These are phyloP conservation scores for Erucastrum elatum DNA, from an alignment of 345 rosid genomes.

Conservation along the genomic window DNA sequence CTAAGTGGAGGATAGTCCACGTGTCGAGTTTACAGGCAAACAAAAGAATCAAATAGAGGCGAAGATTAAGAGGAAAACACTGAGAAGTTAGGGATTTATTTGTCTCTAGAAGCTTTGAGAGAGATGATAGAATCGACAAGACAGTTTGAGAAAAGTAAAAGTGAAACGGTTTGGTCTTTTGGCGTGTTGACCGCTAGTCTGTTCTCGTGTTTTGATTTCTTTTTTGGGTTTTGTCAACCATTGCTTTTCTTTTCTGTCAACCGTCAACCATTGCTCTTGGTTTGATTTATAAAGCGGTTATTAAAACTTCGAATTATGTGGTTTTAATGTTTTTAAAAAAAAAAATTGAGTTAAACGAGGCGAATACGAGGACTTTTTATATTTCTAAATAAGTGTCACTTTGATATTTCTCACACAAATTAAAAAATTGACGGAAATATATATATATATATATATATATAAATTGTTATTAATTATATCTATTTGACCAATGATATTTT, in stretches of 20 bases:
- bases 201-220: background rate
- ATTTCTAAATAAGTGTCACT: no score
- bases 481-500: no score
- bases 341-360: no score
- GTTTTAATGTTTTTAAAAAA: background rate
- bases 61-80: background rate
- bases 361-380: no score
- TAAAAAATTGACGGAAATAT: no score
- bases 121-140: slow-evolving; percentile 21
- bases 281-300: background rate
- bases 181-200: background rate
- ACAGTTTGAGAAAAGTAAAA: slow-evolving; percentile 10
- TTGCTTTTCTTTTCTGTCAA: no score
- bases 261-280: no score
- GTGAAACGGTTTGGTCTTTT: slow-evolving; percentile 15
- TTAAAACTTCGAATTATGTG: background rate
- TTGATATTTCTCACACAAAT: no score
- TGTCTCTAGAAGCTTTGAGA: background rate
- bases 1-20: slow-evolving; percentile 14
- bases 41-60: slow-evolving; percentile 4
- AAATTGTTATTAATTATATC: no score
- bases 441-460: no score
- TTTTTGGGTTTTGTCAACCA: no score
- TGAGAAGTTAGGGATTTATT: slow-evolving; percentile 11
- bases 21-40: slow-evolving; percentile 27